Percentiles rank a stretch among this genome's conserved stretches.
Conservation (phyloP, 2,329 filamentous ascomycete species). For the Fusarium falciforme region DNA sequence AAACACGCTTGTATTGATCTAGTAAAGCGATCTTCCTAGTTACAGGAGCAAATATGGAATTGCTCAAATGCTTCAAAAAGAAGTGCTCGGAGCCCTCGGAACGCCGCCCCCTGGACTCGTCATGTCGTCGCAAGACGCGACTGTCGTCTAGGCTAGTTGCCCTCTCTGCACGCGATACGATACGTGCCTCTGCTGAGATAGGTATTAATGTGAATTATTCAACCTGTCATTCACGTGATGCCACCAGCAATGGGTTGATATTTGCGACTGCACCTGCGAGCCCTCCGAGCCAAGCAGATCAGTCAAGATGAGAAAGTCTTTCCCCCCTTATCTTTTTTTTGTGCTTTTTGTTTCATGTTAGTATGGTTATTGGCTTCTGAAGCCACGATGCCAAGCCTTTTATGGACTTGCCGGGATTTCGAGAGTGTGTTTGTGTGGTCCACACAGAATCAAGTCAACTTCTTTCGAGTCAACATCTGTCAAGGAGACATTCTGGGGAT, state of each 20-base stretch:
- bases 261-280: conserved; percentile 24
- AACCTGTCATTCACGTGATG: conserved; percentile 29
- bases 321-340: background rate
- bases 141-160: conserved; percentile 2
- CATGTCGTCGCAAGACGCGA: background rate
- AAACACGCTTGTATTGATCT: conserved; percentile 47
- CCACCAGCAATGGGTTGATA: conserved; percentile 25
- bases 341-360: conserved; percentile 33
- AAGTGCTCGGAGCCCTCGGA: background rate
- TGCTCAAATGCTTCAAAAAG: conserved; percentile 17
- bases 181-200: conserved; percentile 22
- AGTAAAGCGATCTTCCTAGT: conserved; percentile 44
- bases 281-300: conserved; percentile 30
- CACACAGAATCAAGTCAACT: conserved; percentile 16
- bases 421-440: conserved; percentile 2
- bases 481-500: conserved; percentile 16
- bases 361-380: conserved; percentile 22
- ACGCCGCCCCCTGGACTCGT: conserved; percentile 3
- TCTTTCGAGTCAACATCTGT: conserved; percentile 18
- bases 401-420: conserved; percentile 30
- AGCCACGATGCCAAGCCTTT: conserved; percentile 19
- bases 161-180: conserved; percentile 10
- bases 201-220: conserved; percentile 39
- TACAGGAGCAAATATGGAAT: conserved; percentile 39
- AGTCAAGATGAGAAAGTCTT: conserved; percentile 12